Conservation (phyloP, 1,284 basidiomycete genomes). For the Leccinum huronense region DNA sequence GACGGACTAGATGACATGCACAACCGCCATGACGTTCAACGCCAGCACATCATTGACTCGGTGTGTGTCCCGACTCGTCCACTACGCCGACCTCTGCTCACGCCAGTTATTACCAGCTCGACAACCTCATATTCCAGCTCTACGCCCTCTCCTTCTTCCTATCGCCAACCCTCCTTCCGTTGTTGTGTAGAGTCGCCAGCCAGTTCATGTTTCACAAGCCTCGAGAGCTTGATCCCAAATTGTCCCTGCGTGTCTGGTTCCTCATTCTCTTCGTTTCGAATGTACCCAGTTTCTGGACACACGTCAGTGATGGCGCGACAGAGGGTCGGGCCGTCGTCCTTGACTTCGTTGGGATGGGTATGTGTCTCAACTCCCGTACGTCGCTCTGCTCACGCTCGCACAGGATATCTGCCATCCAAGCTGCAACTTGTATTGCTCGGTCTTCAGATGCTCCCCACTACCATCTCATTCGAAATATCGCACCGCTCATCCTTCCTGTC, state of each 20-base stretch:
- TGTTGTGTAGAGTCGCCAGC: slow-evolving; percentile 50
- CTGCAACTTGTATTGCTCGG: slow-evolving; percentile 61
- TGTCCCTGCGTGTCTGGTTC: slow-evolving; percentile 65
- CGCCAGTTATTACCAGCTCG: slow-evolving; percentile 46
- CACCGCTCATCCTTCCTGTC: slow-evolving; percentile 36
- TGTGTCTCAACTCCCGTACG: slow-evolving; percentile 28
- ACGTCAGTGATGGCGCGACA: slow-evolving; percentile 48
- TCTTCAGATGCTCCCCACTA: slow-evolving; percentile 61
- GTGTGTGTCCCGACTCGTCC: slow-evolving; percentile 42
- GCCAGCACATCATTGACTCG: slow-evolving; percentile 71
- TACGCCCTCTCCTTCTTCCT: slow-evolving; percentile 73
- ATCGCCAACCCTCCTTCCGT: slow-evolving; percentile 60
- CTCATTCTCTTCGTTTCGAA: slow-evolving; percentile 58
- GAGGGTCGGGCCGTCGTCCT: slow-evolving; percentile 62
- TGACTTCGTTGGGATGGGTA: slow-evolving; percentile 76
- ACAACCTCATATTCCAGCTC: slow-evolving; percentile 67
- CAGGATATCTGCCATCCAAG: slow-evolving; percentile 61
- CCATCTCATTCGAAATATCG: slow-evolving; percentile 63
- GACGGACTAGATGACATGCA: slow-evolving; percentile 60
- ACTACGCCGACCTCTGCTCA: slow-evolving; percentile 18
- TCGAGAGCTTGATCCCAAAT: slow-evolving; percentile 57
- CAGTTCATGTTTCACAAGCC: slow-evolving; percentile 67
- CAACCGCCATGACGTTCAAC: slow-evolving; percentile 68
- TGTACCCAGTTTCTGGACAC: slow-evolving; percentile 56
- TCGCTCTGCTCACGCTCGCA: slow-evolving; percentile 15